Base-by-base conservation (phyloP, 352 stramenopile species). In the Globisporangium nodosum region DNA sequence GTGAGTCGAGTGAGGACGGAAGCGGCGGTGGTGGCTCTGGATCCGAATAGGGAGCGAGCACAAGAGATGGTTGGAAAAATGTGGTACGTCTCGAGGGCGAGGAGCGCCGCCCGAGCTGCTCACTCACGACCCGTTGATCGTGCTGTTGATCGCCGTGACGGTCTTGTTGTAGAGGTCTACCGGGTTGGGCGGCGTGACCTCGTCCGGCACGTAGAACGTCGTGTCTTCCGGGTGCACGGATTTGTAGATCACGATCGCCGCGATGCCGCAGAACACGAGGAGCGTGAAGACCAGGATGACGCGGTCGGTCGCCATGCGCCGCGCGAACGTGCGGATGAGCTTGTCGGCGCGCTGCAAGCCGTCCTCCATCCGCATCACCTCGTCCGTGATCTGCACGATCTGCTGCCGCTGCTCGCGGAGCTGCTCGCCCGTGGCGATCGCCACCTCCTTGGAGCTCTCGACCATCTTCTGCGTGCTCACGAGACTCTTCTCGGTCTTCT, bases 361-460 rank as follows among this genome's bases (percentile, higher is more conserved):
- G 66, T 92, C 81, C 37, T 95, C 85, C 61, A 93, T 92, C 49
- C 81, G 78, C 85, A 92, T 92, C 27, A 95, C 85, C 15, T 91
- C 78, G 60, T 93, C 85, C 27, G 85, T 95, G 66, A 95, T 92
- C 52, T 74, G 70, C n/a, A 93, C 83, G 57, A 95, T 88, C 63
- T 95, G 85, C 24, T 95, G 74, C 5, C 85, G 83, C 69, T 95
- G 85, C 53, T 88, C 69, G 7, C 81, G 83, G 27, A 95, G 66
- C 58, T 77, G 71, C 60, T 92, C 78, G n/a, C 79, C 85, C 15
- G 85, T 93, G 6, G 83, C 83, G 33, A 85, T 75, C 4, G 81
- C 83, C 16, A 92, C 77, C 61, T 89, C 83, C 61, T 93, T 93
- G 27, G 83, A 92, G 61, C 79, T 65, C 51, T 90, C 80, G n/a